Evolutionary conservation across 768 basidiomycete species (phyloP).

Genomic region (Pleurotus salmoneostramineus): DNA sequence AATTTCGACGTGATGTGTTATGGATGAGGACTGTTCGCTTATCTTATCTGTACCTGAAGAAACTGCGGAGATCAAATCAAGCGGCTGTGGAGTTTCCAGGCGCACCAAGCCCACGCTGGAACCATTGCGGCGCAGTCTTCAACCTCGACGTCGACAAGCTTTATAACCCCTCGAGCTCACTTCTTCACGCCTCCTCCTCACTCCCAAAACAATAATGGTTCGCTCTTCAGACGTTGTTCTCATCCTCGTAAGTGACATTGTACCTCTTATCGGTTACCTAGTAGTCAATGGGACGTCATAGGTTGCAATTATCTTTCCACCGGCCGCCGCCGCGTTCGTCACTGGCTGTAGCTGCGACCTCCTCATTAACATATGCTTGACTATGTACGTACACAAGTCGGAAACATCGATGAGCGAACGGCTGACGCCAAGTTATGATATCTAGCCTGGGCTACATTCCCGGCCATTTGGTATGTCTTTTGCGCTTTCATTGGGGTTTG

Average conservation of each 20-base stretch:
- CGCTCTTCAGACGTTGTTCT: conserved; percentile 73
- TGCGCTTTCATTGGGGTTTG: neutral
- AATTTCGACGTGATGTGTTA: too few species aligned
- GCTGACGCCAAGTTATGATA: neutral
- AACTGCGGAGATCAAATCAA: too few species aligned
- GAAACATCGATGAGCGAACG: neutral
- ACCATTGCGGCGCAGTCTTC: neutral
- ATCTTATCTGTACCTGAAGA: too few species aligned
- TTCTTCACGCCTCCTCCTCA: neutral
- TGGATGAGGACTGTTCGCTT: too few species aligned
- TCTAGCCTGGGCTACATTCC: conserved; percentile 74
- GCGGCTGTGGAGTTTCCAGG: too few species aligned
- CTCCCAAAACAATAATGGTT: conserved; percentile 32
- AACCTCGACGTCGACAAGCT: neutral
- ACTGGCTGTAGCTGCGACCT: conserved; percentile 86
- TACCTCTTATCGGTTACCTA: too few species aligned
- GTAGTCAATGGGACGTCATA: conserved; percentile 18
- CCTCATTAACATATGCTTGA: conserved; percentile 78
- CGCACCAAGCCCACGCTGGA: too few species aligned
- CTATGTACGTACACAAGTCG: conserved; percentile 46
- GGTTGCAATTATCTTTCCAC: conserved; percentile 80
- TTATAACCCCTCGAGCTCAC: neutral
- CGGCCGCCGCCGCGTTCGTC: conserved; percentile 73
- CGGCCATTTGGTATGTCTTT: conserved; percentile 37
- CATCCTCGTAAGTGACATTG: conserved; percentile 54